Evolutionary conservation across 768 basidiomycete genomes (phyloP).

Genomic region (Mycena olivaceomarginata): DNA sequence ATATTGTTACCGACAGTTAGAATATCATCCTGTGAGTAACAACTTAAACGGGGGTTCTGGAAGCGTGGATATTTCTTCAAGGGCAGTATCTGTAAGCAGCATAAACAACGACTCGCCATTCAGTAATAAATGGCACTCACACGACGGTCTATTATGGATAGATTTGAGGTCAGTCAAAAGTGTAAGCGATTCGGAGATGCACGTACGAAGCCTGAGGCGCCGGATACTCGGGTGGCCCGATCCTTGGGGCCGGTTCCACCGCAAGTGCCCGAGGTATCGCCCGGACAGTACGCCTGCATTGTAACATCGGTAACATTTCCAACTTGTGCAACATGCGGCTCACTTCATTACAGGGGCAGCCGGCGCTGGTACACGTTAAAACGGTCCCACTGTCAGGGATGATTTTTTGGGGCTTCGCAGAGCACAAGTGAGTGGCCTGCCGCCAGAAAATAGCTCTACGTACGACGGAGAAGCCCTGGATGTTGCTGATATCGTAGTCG

Average conservation of each 20-base stretch:
- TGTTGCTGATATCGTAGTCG: slow-evolving; percentile 31
- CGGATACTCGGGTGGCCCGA: background rate
- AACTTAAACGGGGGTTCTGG: no score
- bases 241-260: slow-evolving; percentile 21
- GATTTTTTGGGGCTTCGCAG: background rate
- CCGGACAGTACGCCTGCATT: slow-evolving; percentile 16
- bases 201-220: no score
- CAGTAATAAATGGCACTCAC: no score
- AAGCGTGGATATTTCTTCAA: no score
- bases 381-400: background rate
- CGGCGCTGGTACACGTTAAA: background rate
- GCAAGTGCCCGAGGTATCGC: slow-evolving; percentile 25
- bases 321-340: background rate
- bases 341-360: background rate
- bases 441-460: background rate
- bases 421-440: background rate
- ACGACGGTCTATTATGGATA: no score
- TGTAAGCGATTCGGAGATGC: no score
- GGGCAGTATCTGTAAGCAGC: no score
- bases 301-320: background rate
- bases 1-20: no score
- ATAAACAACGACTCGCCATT: no score
- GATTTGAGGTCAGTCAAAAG: no score
- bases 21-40: no score
- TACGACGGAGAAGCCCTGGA: slow-evolving; percentile 27